Evolutionary conservation across 257 asterid genomes (phyloP).

Genomic region (Nicotiana sylvestris): DNA sequence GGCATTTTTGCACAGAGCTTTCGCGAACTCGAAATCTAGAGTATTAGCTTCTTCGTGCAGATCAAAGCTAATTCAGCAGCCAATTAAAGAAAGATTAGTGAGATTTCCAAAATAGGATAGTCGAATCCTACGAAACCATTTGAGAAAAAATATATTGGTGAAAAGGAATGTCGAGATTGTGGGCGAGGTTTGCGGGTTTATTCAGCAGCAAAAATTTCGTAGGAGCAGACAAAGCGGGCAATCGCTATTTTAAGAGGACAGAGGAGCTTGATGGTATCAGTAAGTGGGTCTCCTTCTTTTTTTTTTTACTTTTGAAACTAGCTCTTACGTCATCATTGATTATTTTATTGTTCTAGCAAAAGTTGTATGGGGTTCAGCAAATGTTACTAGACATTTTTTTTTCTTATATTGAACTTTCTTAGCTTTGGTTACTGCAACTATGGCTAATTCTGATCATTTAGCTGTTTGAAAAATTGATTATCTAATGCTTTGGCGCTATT

Average conservation of each 20-base stretch:
- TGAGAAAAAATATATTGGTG: too few species aligned
- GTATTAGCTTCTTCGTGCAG: too few species aligned
- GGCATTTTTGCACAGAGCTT: too few species aligned
- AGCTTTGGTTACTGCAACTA: neutral
- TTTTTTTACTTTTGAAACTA: neutral
- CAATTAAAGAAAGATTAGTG: too few species aligned
- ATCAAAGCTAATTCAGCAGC: too few species aligned
- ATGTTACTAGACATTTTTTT: neutral
- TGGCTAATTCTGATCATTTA: neutral
- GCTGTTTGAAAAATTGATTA: neutral
- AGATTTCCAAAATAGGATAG: too few species aligned
- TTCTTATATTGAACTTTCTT: neutral
- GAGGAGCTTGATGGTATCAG: conserved; percentile 76
- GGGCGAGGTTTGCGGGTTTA: conserved; percentile 61
- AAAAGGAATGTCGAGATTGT: conserved; percentile 54
- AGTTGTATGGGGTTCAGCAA: neutral
- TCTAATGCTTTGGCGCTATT: neutral
- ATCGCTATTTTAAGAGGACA: conserved; percentile 62
- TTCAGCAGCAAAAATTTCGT: conserved; percentile 46
- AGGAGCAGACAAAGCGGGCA: conserved; percentile 80
- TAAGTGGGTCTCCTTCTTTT: conserved; percentile 37
- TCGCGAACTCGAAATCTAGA: too few species aligned
- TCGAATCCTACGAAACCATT: too few species aligned
- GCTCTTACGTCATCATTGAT: neutral
- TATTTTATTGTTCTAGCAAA: neutral